Evolutionary conservation across 2,329 filamentous ascomycete genomes (phyloP).

Genomic region (Alternaria viburni): DNA sequence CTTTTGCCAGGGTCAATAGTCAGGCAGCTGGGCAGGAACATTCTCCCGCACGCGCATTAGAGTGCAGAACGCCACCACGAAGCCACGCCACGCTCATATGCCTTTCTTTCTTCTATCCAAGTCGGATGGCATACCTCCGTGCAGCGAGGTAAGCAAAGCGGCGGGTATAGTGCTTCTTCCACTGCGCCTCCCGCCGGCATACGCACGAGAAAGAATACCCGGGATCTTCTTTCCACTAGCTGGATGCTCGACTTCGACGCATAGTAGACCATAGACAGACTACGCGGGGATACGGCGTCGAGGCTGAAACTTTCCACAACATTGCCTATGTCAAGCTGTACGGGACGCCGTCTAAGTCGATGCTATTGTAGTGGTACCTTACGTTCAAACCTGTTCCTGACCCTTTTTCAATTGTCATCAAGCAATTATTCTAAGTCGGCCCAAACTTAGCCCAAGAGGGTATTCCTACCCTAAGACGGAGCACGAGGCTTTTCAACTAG

Average conservation of each 20-base stretch:
- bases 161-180: neutral
- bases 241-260: neutral
- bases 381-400: neutral
- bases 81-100: neutral
- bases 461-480: conserved; percentile 13
- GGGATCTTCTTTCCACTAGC: conserved; percentile 1
- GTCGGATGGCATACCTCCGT: neutral
- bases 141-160: neutral
- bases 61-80: conserved; percentile 3
- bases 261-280: neutral
- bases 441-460: conserved; percentile 19
- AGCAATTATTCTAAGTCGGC: conserved; percentile 15
- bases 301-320: neutral
- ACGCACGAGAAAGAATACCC: conserved; percentile 6
- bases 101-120: neutral
- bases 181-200: conserved; percentile 4
- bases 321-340: neutral
- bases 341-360: conserved; percentile 4
- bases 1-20: neutral
- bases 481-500: neutral
- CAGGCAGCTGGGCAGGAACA: conserved; percentile 18
- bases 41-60: conserved; percentile 23
- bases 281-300: neutral
- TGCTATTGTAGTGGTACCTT: conserved; percentile 3
- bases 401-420: conserved; percentile 2